phyloP scores from a whole-genome alignment of 345 rosid species.

The Melaleuca alternifolia region DNA sequence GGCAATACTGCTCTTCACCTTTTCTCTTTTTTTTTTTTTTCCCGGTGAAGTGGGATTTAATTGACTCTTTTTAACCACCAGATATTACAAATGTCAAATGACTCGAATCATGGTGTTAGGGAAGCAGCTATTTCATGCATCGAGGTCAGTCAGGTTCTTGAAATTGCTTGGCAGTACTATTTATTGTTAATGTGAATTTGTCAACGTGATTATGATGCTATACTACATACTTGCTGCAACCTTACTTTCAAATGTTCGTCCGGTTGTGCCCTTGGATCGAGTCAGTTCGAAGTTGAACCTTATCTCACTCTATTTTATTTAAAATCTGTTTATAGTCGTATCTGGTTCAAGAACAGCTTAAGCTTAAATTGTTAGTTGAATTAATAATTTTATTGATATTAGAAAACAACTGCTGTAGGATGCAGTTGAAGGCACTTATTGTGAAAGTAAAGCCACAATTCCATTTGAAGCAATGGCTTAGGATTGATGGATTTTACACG shows the following conservation, averaged over 20 bases:
- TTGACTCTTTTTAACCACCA: conserved; percentile 13
- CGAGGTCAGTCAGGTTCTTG: conserved; percentile 39
- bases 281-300: neutral
- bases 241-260: neutral
- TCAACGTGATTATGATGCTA: neutral
- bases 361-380: neutral
- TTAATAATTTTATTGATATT: neutral
- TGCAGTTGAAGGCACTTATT: neutral
- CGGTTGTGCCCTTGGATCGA: neutral
- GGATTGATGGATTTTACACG: neutral
- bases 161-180: neutral
- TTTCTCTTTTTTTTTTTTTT: neutral
- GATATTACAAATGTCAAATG: conserved; percentile 93
- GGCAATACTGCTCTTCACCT: neutral
- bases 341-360: neutral
- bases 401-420: neutral
- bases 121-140: conserved; percentile 91
- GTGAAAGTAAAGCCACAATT: neutral
- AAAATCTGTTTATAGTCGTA: neutral
- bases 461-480: neutral
- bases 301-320: neutral
- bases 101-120: conserved; percentile 78
- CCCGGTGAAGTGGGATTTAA: neutral
- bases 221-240: neutral
- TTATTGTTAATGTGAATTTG: neutral